phyloP scores from a whole-genome alignment of 1,139 yeast genomes.

The Blastobotrys buckinghamii region DNA sequence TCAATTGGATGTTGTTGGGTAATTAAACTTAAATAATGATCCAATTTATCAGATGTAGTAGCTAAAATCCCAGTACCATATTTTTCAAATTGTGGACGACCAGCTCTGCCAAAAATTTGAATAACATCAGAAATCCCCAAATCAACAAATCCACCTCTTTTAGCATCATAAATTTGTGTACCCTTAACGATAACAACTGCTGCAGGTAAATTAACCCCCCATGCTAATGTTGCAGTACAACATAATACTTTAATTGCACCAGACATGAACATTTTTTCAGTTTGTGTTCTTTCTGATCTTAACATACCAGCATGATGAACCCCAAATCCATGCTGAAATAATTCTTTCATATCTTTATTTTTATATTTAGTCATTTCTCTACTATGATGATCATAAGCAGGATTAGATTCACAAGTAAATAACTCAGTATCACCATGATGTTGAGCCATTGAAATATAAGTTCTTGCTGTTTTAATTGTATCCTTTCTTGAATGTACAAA shows the following conservation, averaged over 20 bases:
- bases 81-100: slow-evolving; percentile 93
- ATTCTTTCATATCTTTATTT: slow-evolving; percentile 73
- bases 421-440: slow-evolving; percentile 45
- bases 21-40: slow-evolving; percentile 78
- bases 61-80: slow-evolving; percentile 90
- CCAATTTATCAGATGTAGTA: slow-evolving; percentile 75
- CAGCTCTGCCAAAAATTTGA: slow-evolving; percentile 98
- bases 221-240: slow-evolving; percentile 96
- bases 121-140: slow-evolving; percentile 94
- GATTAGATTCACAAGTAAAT: slow-evolving; percentile 57
- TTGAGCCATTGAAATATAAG: slow-evolving; percentile 65
- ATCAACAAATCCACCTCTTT: slow-evolving; percentile 90
- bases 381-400: slow-evolving; percentile 42
- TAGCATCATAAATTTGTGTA: slow-evolving; percentile 91
- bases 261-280: slow-evolving; percentile 77
- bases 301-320: slow-evolving; percentile 98
- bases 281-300: slow-evolving; percentile 80
- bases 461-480: slow-evolving; percentile 75
- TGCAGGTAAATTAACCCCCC: slow-evolving; percentile 99
- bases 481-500: slow-evolving; percentile 96
- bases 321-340: slow-evolving; percentile 81
- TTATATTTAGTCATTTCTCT: slow-evolving; percentile 71
- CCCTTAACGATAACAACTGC: slow-evolving; percentile 97
- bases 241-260: slow-evolving; percentile 89
- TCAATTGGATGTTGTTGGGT: slow-evolving; percentile 98